These are phyloP conservation scores for Amaranthus hypochondriacus DNA, from an alignment of 148 eudicot species.

Conservation along the genomic window DNA sequence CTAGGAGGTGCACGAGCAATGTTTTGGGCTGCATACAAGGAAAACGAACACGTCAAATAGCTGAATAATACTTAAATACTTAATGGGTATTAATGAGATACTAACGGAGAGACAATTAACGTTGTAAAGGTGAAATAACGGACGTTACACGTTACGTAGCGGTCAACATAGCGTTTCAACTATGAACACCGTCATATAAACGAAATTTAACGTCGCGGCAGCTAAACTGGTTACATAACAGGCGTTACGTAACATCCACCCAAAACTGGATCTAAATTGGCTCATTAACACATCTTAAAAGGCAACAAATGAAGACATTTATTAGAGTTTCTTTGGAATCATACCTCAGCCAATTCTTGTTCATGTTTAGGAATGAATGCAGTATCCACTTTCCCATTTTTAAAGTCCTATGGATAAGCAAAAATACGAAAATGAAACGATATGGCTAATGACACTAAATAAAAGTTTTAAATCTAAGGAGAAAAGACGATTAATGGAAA, in stretches of 20 bases:
- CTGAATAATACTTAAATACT: neutral
- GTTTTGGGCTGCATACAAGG: slow-evolving; percentile 43
- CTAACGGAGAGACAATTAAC: no score
- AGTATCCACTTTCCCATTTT: slow-evolving; percentile 91
- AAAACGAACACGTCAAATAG: slow-evolving; percentile 4
- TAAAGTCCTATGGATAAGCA: slow-evolving; percentile 61
- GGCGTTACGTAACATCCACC: neutral
- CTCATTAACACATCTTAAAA: neutral
- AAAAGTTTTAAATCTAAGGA: no score
- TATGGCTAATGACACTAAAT: no score
- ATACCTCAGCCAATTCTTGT: slow-evolving; percentile 81
- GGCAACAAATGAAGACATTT: neutral
- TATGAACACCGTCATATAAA: no score
- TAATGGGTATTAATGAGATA: no score
- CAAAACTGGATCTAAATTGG: neutral
- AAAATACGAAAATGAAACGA: neutral
- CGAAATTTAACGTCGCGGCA: no score
- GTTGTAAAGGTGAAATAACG: no score
- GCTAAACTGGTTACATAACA: neutral
- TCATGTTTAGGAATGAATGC: slow-evolving; percentile 99
- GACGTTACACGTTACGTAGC: no score
- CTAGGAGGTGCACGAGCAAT: slow-evolving; percentile 32
- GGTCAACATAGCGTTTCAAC: no score
- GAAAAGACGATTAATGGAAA: neutral
- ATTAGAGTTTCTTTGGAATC: slow-evolving; percentile 10